Percentiles rank a stretch among this genome's conserved stretches.
Conservation (phyloP, 345 rosid species). For the Rhizophora mangle region DNA sequence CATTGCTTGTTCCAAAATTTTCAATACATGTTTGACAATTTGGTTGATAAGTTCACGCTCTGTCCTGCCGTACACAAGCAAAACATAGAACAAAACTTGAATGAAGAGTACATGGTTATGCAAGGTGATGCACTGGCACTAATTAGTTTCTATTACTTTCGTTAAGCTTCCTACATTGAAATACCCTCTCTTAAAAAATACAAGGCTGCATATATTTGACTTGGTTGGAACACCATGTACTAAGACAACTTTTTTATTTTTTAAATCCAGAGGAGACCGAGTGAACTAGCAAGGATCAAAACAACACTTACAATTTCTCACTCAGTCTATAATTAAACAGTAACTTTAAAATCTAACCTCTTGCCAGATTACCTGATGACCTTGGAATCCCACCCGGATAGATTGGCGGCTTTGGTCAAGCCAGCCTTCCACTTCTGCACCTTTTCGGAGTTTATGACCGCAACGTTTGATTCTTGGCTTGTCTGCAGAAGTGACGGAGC, state of each 20-base stretch:
- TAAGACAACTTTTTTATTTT: no score
- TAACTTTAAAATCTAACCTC: no score
- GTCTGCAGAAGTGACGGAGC: not conserved
- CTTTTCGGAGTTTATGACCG: not conserved
- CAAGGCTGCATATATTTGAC: no score
- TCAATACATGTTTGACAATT: not conserved
- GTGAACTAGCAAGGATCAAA: no score
- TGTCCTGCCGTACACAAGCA: conserved; percentile 8
- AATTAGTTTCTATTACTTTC: no score
- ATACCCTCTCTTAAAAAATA: no score
- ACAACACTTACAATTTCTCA: no score
- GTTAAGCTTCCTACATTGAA: not conserved
- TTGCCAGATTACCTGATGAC: conserved; percentile 3
- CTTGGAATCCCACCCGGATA: conserved; percentile 12
- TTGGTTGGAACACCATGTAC: no score
- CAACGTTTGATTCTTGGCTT: not conserved
- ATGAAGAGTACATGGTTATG: no score
- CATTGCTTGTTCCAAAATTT: not conserved
- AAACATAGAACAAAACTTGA: not conserved
- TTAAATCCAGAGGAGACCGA: no score
- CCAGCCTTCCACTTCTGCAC: conserved; percentile 15
- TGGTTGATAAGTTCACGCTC: conserved; percentile 6
- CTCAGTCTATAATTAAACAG: no score
- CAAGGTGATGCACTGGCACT: no score
- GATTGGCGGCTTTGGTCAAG: not conserved